phyloP scores from a whole-genome alignment of 352 stramenopile species.

The Pythium angustatum region DNA sequence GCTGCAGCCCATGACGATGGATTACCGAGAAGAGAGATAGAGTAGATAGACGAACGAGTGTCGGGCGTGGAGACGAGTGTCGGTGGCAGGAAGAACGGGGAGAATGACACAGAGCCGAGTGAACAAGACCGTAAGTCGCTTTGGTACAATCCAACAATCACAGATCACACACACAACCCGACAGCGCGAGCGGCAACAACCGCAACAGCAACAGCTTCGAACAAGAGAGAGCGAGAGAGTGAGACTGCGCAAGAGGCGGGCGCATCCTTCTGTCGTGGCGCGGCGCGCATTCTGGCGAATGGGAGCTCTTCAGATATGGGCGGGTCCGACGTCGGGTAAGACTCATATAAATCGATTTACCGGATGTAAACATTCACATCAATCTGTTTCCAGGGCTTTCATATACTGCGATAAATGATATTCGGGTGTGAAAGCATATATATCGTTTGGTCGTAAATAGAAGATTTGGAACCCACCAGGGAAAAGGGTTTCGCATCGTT shows the following conservation, averaged over 20 bases:
- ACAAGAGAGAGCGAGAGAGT: neutral
- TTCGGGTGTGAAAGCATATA: too few species aligned
- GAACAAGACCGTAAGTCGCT: too few species aligned
- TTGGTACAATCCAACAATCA: too few species aligned
- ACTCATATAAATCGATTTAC: too few species aligned
- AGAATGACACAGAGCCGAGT: too few species aligned
- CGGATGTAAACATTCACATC: neutral
- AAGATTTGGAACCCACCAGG: neutral
- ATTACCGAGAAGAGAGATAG: neutral
- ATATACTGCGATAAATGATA: neutral
- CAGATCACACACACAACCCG: too few species aligned
- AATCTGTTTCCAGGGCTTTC: neutral
- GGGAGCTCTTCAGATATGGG: slow-evolving; percentile 8
- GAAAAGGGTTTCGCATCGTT: neutral
- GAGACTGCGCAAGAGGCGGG: neutral
- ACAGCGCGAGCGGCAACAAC: too few species aligned
- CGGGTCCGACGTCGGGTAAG: too few species aligned
- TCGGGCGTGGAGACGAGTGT: too few species aligned
- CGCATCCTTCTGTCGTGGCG: neutral
- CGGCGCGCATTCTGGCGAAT: slow-evolving; percentile 8
- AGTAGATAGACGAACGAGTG: neutral
- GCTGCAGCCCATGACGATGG: slow-evolving; percentile 6
- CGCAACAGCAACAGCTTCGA: too few species aligned
- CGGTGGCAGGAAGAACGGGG: too few species aligned
- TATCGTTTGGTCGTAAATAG: neutral